Evolutionary conservation across 352 stramenopile species (phyloP).

Genomic region (Globisporangium solare): DNA sequence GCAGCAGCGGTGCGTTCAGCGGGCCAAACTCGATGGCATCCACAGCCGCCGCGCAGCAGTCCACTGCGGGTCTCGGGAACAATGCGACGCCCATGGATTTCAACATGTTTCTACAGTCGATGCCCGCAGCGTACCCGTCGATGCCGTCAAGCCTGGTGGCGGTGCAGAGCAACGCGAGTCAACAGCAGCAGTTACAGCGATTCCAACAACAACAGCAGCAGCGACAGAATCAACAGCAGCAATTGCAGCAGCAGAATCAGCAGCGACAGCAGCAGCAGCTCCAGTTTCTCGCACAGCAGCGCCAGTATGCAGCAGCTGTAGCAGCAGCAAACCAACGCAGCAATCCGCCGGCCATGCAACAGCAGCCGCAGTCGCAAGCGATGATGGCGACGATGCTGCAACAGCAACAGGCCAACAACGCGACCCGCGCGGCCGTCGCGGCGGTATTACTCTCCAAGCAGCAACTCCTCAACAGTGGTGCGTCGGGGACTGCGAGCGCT

Average conservation of each 20-base stretch:
- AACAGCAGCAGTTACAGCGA: no score
- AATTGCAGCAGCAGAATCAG: slow-evolving; percentile 18
- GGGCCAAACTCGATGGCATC: no score
- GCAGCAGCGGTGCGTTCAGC: background rate
- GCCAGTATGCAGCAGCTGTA: slow-evolving; percentile 22
- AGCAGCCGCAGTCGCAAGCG: slow-evolving; percentile 4
- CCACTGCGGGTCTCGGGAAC: background rate
- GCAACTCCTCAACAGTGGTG: no score
- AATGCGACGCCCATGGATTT: slow-evolving; percentile 13
- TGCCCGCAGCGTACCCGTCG: slow-evolving; percentile 20
- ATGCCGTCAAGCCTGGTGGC: slow-evolving; percentile 24
- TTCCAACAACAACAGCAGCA: slow-evolving; percentile 1
- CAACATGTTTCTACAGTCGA: slow-evolving; percentile 31
- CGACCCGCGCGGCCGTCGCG: no score
- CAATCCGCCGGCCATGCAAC: slow-evolving; percentile 1
- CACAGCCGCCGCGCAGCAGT: no score
- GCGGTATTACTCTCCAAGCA: no score
- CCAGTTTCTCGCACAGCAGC: slow-evolving; percentile 24
- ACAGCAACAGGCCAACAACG: background rate
- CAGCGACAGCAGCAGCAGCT: no score
- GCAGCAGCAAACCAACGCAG: slow-evolving; percentile 2
- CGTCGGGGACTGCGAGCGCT: no score
- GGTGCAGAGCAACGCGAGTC: slow-evolving; percentile 1
- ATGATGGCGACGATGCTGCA: slow-evolving; percentile 11
- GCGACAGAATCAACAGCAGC: slow-evolving; percentile 9